phyloP scores from a whole-genome alignment of 371 early-diverging fungal species.

The Dentiscutata heterogama region DNA sequence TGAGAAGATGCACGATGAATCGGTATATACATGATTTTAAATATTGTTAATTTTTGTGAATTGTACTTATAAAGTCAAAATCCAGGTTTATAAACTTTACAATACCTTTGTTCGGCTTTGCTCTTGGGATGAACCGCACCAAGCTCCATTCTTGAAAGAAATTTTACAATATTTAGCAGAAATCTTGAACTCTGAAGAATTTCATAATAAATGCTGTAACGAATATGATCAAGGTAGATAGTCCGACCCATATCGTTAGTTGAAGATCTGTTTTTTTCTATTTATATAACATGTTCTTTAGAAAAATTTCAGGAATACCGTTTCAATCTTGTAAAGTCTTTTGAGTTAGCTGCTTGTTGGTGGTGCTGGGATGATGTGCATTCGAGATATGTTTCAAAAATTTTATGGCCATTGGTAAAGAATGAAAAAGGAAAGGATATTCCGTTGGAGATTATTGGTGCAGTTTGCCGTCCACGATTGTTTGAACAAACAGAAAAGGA shows the following conservation, averaged over 20 bases:
- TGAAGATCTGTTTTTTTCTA: background rate
- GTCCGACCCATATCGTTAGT: too few species aligned
- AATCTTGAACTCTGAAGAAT: slow-evolving; percentile 1
- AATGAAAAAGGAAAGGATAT: background rate
- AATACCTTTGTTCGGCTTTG: slow-evolving; percentile 4
- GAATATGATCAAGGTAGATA: background rate
- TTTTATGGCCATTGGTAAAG: slow-evolving; percentile 1
- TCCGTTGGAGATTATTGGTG: slow-evolving; percentile 26
- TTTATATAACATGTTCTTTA: background rate
- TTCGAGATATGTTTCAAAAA: background rate
- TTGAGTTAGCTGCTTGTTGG: slow-evolving; percentile 28
- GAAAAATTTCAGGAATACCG: slow-evolving; percentile 20
- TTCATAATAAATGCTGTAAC: background rate
- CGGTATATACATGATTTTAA: background rate
- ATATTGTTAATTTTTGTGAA: background rate
- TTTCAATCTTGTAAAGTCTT: slow-evolving; percentile 27
- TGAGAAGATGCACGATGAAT: background rate
- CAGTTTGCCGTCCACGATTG: slow-evolving; percentile 11
- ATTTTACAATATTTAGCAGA: background rate
- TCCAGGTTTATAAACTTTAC: background rate
- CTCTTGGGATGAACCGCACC: background rate
- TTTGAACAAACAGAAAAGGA: slow-evolving; percentile 3
- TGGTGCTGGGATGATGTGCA: background rate
- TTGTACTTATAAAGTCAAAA: background rate
- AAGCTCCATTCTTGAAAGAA: slow-evolving; percentile 3